phyloP scores from a whole-genome alignment of 257 asterid genomes.

The Salvia miltiorrhiza region DNA sequence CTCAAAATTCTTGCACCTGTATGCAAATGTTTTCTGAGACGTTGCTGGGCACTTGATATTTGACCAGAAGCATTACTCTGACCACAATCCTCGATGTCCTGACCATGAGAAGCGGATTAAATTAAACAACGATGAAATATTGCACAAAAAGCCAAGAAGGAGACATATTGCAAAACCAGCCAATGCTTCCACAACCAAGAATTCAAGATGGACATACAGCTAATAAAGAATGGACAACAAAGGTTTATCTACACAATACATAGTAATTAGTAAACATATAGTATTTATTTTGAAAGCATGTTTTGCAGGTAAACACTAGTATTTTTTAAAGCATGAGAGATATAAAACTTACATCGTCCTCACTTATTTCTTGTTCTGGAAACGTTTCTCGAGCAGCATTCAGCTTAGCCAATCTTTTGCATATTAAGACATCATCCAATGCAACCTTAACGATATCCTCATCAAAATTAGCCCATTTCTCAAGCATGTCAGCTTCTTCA shows the following conservation, averaged over 20 bases:
- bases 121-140: slow-evolving; percentile 23
- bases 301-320: background rate
- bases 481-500: slow-evolving; percentile 30
- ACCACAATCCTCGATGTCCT: slow-evolving; percentile 40
- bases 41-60: slow-evolving; percentile 47
- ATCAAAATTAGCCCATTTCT: slow-evolving; percentile 77
- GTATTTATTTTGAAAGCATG: slow-evolving; percentile 6
- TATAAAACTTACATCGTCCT: slow-evolving; percentile 45
- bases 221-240: background rate
- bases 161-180: slow-evolving; percentile 22
- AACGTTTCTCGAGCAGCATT: slow-evolving; percentile 31
- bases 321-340: slow-evolving; percentile 2
- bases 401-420: slow-evolving; percentile 51
- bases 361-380: slow-evolving; percentile 32
- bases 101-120: slow-evolving; percentile 30
- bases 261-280: background rate
- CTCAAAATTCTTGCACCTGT: slow-evolving; percentile 38
- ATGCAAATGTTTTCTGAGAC: slow-evolving; percentile 48
- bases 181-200: slow-evolving; percentile 18
- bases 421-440: slow-evolving; percentile 59
- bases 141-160: slow-evolving; percentile 19
- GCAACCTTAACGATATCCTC: slow-evolving; percentile 54
- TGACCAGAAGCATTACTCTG: slow-evolving; percentile 45
- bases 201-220: slow-evolving; percentile 19
- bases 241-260: background rate